Conservation (phyloP, 2,329 filamentous ascomycete species). For the Colletotrichum liaoningense region DNA sequence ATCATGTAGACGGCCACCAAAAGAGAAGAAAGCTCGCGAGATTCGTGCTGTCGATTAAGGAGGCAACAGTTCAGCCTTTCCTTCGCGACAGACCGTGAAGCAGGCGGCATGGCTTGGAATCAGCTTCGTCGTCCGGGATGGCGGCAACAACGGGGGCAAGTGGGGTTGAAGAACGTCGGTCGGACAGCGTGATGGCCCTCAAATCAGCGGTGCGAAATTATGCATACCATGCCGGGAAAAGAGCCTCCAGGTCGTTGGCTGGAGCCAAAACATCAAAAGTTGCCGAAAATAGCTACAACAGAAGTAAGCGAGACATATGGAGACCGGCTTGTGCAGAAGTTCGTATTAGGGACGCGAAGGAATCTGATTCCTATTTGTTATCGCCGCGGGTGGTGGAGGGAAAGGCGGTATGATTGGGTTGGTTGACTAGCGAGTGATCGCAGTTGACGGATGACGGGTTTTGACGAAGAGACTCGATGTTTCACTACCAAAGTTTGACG, state of each 20-base stretch:
- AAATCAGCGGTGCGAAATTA: background rate
- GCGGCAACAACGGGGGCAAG: background rate
- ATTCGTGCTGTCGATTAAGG: background rate
- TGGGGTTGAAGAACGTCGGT: background rate
- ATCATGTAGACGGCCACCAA: background rate
- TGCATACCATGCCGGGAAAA: background rate
- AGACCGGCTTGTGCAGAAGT: constrained; percentile 25
- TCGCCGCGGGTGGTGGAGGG: background rate
- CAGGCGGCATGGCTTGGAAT: background rate
- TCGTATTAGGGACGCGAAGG: constrained; percentile 29
- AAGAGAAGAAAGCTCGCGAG: background rate
- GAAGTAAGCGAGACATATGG: background rate
- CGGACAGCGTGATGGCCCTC: background rate
- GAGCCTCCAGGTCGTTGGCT: background rate
- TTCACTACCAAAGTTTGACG: background rate
- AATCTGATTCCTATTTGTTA: constrained; percentile 10
- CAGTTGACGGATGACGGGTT: background rate
- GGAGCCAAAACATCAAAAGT: background rate
- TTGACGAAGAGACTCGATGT: background rate
- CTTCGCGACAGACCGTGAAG: background rate
- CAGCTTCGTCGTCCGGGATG: background rate
- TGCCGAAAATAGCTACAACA: constrained; percentile 28
- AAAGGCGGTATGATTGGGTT: constrained; percentile 9
- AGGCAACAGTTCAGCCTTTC: background rate
- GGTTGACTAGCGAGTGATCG: background rate